Percentiles rank a stretch among this genome's conserved stretches.
Conservation (phyloP, 495 filamentous ascomycete species). For the Endocarpon pusillum region DNA sequence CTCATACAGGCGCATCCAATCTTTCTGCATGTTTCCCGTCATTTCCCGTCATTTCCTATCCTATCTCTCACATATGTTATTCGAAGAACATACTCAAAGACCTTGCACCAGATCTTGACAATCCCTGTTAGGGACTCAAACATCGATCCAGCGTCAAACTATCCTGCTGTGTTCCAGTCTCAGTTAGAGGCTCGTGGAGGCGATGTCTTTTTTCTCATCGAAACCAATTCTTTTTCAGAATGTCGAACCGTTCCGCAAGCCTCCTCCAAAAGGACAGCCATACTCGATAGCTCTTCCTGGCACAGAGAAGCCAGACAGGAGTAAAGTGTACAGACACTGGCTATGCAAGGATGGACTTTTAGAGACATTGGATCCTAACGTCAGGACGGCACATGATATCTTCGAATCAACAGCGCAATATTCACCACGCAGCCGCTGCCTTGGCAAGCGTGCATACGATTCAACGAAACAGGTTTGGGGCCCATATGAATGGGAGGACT, state of each 20-base stretch:
- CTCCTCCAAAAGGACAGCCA: conserved; percentile 27
- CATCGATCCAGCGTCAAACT: too few relatives aligned
- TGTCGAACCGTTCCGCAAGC: conserved; percentile 23
- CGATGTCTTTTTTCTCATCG: too few relatives aligned
- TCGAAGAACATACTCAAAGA: too few relatives aligned
- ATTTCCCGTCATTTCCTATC: too few relatives aligned
- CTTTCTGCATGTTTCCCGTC: too few relatives aligned
- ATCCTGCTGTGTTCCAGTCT: too few relatives aligned
- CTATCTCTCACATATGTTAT: too few relatives aligned
- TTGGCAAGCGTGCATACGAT: conserved; percentile 74
- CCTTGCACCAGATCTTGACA: too few relatives aligned
- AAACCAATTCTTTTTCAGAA: conserved; percentile 23
- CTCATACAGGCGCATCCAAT: too few relatives aligned
- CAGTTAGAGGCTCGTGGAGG: too few relatives aligned
- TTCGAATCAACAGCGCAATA: conserved; percentile 56
- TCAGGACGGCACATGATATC: conserved; percentile 61
- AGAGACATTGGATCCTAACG: conserved; percentile 55
- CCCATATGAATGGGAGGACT: conserved; percentile 69
- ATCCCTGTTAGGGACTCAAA: too few relatives aligned
- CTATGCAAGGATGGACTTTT: conserved; percentile 53
- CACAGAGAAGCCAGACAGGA: conserved; percentile 53
- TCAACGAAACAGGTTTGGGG: conserved; percentile 57
- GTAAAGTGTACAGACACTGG: conserved; percentile 70
- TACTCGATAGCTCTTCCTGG: conserved; percentile 53
- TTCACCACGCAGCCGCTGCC: conserved; percentile 43